Base-by-base conservation (phyloP, 2,329 filamentous ascomycete genomes). In the Huntiella moniliformis region DNA sequence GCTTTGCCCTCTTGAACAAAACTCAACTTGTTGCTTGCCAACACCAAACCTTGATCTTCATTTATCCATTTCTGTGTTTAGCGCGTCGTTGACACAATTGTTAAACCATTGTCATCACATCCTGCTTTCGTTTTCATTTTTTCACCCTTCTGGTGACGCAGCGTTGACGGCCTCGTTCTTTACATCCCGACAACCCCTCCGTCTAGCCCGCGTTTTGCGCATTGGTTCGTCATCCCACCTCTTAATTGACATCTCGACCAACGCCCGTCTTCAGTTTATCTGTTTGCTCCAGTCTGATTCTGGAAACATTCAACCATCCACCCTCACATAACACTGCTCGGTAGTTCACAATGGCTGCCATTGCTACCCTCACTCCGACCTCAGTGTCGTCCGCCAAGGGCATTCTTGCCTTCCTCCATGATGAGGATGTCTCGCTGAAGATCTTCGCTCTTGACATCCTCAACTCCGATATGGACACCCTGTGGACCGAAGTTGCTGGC, bases 401-500 rank as follows among this genome's bases (percentile, higher is more conserved):
- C 63, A 78, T 98, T 50, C 76, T 98, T 60, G 88, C 86, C 67
- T 95, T 95, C 63, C 75, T 98, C 52, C 82, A 85, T 54, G 91
- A 98, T 61, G 86, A 92, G 56, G 91, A 96, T 65, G 75, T 82
- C 48, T 85, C 93, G 64, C 78, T 98, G 63, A 87, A 86, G 70
- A 77, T 88, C 55, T 98, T 95, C 61, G 91, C 91, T 53, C 72
- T 98, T 54, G 83, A 94, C 67, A 87, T 84, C 54, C 75, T 98
- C 58, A 94, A 98, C 65, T 82, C 91, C 56, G 83, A 96, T 59
- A 93, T 98, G 57, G 87, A 96, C 63, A 82, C 88, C 52, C 77
- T 98, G 55, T 98, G 91, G 91, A 92, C 87, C 51, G 91, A 98
- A 65, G 87, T 98, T 52, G 88, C 91, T 45, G 84, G 81, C 48